A percentile compares a stretch with the other conserved stretches of the same genome.
Conservation (phyloP, 495 filamentous ascomycete species). For the Oleoguttula mirabilis region DNA sequence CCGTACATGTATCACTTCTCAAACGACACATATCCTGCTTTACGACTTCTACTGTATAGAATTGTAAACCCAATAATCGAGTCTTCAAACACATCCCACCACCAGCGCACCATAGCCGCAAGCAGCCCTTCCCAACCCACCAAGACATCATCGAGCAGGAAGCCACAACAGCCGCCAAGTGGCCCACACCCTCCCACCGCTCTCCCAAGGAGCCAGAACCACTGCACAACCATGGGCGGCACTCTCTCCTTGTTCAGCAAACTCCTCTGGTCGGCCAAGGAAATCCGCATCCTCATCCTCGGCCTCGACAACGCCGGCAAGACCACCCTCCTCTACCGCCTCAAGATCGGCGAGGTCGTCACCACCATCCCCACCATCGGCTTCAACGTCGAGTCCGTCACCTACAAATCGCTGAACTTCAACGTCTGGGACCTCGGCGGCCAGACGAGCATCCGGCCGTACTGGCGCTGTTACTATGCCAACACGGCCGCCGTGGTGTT, state of each 20-base stretch:
- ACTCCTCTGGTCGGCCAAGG: slow-evolving; percentile 83
- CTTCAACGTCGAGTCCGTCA: slow-evolving; percentile 97
- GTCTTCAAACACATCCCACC: too few relatives aligned
- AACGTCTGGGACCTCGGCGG: slow-evolving; percentile 97
- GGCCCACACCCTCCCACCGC: too few relatives aligned
- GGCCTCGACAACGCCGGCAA: slow-evolving; percentile 98
- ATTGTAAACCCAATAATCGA: too few relatives aligned
- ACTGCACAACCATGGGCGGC: slow-evolving; percentile 20
- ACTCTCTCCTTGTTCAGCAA: slow-evolving; percentile 41
- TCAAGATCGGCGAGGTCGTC: slow-evolving; percentile 96
- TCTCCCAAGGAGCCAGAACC: too few relatives aligned
- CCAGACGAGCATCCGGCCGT: slow-evolving; percentile 92
- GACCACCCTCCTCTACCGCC: slow-evolving; percentile 87
- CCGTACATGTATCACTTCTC: too few relatives aligned
- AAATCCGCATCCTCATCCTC: slow-evolving; percentile 90
- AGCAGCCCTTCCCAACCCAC: too few relatives aligned
- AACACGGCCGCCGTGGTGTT: slow-evolving; percentile 99
- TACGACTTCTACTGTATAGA: too few relatives aligned
- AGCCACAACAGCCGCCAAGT: too few relatives aligned
- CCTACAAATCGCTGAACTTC: slow-evolving; percentile 94
- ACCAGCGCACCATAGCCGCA: too few relatives aligned
- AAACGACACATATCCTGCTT: too few relatives aligned
- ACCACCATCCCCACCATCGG: slow-evolving; percentile 98
- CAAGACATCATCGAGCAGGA: too few relatives aligned
- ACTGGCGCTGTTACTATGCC: slow-evolving; percentile 98